Evolutionary conservation across 164 flowering plant species (phyloP), one percentile per base, ranked within the genome.

Genomic region (Pachysandra terminalis): DNA sequence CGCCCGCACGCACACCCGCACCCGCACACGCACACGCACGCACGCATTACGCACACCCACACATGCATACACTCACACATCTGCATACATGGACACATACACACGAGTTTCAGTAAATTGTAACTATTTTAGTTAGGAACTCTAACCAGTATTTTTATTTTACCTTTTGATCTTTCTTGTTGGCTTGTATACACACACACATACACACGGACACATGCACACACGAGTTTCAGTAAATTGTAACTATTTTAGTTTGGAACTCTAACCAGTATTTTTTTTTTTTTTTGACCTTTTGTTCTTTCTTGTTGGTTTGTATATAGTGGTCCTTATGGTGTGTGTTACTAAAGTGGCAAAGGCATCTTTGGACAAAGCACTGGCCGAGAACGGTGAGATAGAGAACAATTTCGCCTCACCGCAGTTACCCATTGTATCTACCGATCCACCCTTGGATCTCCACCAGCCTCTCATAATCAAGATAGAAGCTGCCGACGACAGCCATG

Each of bases 281-380:
- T 54, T 16, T n/a, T n/a, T n/a, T n/a, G n/a, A n/a, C 17, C 48
- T 17, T 6, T 9, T 61, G 2, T 70, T 19, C 40, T 56, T 27
- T 28, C 14, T 62, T 27, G 35, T 59, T 62, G 48, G 13, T 16
- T 64, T 55, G 54, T 59, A 19, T 81, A 76, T 79, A 92, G 96
- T 79, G 80, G 60, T 85, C 65, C 78, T 91, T 59, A 84, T 95
- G 69, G 69, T 85, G 8, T 80, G 79, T 63, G 80, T 95, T 9
- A 90, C 85, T 0, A 90, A 80, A 84, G 85, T 95, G 21, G 96
- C 98, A 25, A 91, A 87, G 71, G 68, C 86, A 60, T 84, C 98
- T 67, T 69, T 95, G 74, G 92, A 91, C 19, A 95, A 89, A 78
- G 96, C 98, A 21, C 75, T 95, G 74, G 93, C 89, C 37, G 97